phyloP scores from a whole-genome alignment of 192 early-diverging fungal species.

The Umbelopsis sp. region DNA sequence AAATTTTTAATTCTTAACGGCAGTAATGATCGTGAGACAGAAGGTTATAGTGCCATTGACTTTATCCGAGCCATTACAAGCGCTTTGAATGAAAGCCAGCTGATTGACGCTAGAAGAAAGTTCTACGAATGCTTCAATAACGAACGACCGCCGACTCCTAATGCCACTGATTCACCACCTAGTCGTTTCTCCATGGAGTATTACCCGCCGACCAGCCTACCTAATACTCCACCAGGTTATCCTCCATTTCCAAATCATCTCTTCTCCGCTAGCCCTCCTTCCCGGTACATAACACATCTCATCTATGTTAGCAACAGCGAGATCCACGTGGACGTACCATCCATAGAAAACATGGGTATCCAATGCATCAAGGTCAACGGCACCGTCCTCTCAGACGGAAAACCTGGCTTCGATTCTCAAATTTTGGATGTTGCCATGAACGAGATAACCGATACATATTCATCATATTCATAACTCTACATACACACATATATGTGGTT shows the following conservation, averaged over 20 bases:
- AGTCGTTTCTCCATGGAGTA: not conserved
- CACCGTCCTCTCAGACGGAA: conserved; percentile 5
- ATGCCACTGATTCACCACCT: not conserved
- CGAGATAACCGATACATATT: not conserved
- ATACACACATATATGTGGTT: not conserved
- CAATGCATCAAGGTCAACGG: conserved; percentile 42
- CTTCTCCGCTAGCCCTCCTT: conserved; percentile 34
- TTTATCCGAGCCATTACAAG: conserved; percentile 67
- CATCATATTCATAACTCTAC: not conserved
- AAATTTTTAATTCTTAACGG: conserved; percentile 76
- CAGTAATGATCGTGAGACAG: conserved; percentile 68
- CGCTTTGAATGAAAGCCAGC: conserved; percentile 56
- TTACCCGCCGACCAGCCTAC: not conserved
- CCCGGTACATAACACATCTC: conserved; percentile 53
- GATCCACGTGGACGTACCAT: conserved; percentile 47
- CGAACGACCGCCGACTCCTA: not conserved
- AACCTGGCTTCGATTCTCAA: conserved; percentile 10
- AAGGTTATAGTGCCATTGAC: conserved; percentile 69
- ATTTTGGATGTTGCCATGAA: not conserved
- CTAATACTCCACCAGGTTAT: conserved; percentile 20
- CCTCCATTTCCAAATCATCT: conserved; percentile 39
- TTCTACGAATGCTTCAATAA: conserved; percentile 20
- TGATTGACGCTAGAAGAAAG: conserved; percentile 38
- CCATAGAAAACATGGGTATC: conserved; percentile 53
- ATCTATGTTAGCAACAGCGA: conserved; percentile 53